Evolutionary conservation across 768 basidiomycete species (phyloP), one percentile per base, ranked within the genome.

Genomic region (Podaxis sp.): DNA sequence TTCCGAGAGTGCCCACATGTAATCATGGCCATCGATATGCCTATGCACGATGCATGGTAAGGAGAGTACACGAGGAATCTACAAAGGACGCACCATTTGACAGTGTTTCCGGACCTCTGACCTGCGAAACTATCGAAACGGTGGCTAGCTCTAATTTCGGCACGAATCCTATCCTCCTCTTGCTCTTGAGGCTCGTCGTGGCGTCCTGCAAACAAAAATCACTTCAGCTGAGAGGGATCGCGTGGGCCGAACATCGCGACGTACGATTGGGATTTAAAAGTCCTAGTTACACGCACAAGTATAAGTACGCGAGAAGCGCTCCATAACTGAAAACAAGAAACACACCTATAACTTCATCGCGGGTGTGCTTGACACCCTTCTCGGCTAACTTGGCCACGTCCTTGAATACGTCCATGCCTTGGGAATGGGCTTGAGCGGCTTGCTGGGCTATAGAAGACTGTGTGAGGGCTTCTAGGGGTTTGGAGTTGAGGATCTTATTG

Each of bases 1-100:
- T 75, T 96, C 94, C 1, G 93, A 93, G 38, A 97, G 72, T 0
- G 96, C 96, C 84, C 90, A 98, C 84, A 98, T 91, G 73, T 96
- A 99, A 76, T 99, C 96, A 62, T 97, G 93, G 0, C 96, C 96
- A 68, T 96, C 96, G 52, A 96, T 83, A 71, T 95, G 94, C 88
- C 89, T 76, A 49, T 15, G 1, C 13, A 61, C 49, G 33, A 52
- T 10, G 2, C 11, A 61, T 49, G 28, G 41, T 41, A 33, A 48
- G 46, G 37, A 36, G 59, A 41, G 5, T 59, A 13, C 37, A 8
- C 53, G 49, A 55, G 17, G 13, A 30, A 38, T 36, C 24, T 55
- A 52, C 12, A 56, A 30, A 3, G 13, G 40, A 63, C 75, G 26
- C 61, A 90, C 91, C 93, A 98, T 76, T 97, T 98, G 49, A 91